Base-by-base conservation (phyloP, 768 basidiomycete genomes). In the Mycena maculata region DNA sequence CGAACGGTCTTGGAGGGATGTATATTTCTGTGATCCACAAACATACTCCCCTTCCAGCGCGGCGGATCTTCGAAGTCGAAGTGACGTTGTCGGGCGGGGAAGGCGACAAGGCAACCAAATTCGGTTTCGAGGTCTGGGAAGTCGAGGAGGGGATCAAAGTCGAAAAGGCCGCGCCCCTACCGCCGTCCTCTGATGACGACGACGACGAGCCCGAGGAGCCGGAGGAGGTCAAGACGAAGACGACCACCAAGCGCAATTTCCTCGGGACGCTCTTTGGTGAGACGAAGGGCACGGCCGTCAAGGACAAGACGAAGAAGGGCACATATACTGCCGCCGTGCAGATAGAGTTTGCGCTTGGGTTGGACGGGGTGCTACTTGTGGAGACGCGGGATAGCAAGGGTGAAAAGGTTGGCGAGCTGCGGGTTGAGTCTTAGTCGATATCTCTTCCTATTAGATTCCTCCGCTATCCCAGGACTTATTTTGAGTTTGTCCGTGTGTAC, bases 41-140 rank as follows among this genome's bases (percentile, higher is more conserved):
- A 65, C 91, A 93, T 75, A 94, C 93, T 0, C 85, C 89, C 0
- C 76, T 94, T 1, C 93, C 93, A 28, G 88, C 86, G 28, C 81
- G 93, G 44, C 78, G 93, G 31, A 82, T 81, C 13, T 79, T 91
- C 48, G 76, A 83, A 20, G 83, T 93, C 67, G 88, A 90, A 38
- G 87, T 89, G 27, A 83, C 82, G 23, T 76, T 91, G 1, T 70
- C 70, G 27, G 69, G 69, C 18, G 65, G 65, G 3, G 69, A 71
- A 54, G 62, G 69, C 42, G 82, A 76, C 57, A 77, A 72, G 44
- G 80, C 74, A 58, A 85, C 83, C 72, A 80, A 79, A 71, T 80
- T 92, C 45, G 88, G 85, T 15, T 84, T 90, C 57, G 93, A 95
- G 76, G 79, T 94, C 28, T 93, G 92, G 91, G 92, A 95, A 75